Percentiles rank a stretch among this genome's conserved stretches.
These are phyloP conservation scores for Senna siamea DNA, from an alignment of 306 rosid genomes.

Conservation along the genomic window DNA sequence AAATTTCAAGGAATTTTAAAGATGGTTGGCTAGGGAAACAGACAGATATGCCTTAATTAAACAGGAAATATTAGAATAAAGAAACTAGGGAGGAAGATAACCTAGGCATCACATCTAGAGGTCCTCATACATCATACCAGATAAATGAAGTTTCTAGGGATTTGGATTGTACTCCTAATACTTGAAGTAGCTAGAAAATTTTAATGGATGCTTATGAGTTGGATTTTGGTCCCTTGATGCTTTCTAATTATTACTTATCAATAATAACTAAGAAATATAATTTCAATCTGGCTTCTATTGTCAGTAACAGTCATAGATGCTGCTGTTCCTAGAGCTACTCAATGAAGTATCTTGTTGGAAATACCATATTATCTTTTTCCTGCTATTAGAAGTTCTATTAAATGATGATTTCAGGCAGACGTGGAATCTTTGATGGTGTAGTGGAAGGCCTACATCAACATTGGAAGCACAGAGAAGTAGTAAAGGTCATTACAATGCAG, in stretches of 20 bases:
- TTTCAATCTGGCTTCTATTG: conserved; percentile 5
- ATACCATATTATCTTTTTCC: conserved; percentile 11
- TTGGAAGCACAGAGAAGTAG: conserved; percentile 91
- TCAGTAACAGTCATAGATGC: background rate
- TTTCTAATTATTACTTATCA: too few species aligned
- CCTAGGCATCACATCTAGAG: background rate
- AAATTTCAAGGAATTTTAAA: background rate
- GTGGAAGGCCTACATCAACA: conserved; percentile 84
- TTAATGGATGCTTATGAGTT: too few species aligned
- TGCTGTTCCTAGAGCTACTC: background rate
- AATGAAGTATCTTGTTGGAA: background rate
- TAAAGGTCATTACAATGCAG: conserved; percentile 87
- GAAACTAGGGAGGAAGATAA: background rate
- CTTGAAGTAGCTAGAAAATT: background rate
- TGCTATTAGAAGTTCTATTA: conserved; percentile 22
- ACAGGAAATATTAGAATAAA: background rate
- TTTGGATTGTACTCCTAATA: background rate
- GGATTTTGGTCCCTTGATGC: too few species aligned
- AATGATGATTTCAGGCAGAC: conserved; percentile 67
- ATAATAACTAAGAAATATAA: background rate
- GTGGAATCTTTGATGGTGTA: conserved; percentile 84
- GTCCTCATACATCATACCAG: background rate
- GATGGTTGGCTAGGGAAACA: background rate
- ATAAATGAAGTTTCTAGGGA: background rate
- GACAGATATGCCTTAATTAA: background rate